Percentiles rank a stretch among this genome's conserved stretches.
phyloP scores from a whole-genome alignment of 768 basidiomycete species.

The Termitomyces sp. region DNA sequence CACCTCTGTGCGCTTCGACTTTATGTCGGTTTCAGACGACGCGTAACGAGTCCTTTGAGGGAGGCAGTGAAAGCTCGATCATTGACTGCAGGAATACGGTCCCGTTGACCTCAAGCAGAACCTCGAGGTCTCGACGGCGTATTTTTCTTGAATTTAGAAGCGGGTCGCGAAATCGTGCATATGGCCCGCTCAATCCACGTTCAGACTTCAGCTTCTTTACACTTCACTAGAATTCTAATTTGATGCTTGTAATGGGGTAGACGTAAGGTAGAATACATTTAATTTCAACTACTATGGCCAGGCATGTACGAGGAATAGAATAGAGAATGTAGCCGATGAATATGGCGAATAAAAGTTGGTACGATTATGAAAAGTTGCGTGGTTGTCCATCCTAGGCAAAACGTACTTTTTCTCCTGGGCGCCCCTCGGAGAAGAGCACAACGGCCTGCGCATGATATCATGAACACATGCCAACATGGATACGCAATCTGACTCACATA shows the following conservation, averaged over 20 bases:
- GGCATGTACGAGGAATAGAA: not conserved
- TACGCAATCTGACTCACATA: constrained; percentile 58
- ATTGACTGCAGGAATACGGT: no score
- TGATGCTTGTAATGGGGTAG: not conserved
- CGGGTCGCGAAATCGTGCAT: not conserved
- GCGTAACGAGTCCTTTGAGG: no score
- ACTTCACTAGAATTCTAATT: not conserved
- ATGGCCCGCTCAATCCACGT: not conserved
- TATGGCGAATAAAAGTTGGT: not conserved
- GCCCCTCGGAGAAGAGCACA: constrained; percentile 82
- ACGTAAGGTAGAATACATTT: not conserved
- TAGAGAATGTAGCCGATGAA: no score
- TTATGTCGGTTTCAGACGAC: no score
- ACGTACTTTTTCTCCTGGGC: constrained; percentile 85
- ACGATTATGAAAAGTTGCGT: not conserved
- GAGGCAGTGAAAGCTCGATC: no score
- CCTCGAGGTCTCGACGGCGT: no score
- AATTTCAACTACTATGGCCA: not conserved
- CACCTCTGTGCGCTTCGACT: no score
- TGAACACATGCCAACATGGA: not conserved
- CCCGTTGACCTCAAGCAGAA: no score
- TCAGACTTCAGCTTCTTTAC: not conserved
- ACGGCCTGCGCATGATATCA: constrained; percentile 57
- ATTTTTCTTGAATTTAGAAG: no score
- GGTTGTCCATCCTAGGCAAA: constrained; percentile 45